Evolutionary conservation across 192 early-diverging fungal genomes (phyloP).

Genomic region (Coemansia sp.): DNA sequence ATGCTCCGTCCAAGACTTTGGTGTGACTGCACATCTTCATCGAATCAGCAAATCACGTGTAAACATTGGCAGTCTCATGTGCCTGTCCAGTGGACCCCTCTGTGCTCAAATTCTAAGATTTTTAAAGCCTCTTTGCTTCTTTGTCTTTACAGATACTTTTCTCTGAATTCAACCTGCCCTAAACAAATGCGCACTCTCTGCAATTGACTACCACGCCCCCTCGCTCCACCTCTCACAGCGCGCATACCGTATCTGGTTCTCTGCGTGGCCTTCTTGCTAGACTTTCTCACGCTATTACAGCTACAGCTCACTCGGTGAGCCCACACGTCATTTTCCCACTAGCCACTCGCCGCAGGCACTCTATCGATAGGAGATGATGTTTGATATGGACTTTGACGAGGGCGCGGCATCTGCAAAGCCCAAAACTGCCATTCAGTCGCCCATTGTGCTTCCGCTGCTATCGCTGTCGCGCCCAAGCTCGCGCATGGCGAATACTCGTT

Average conservation of each 20-base stretch:
- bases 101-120: not conserved
- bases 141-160: not conserved
- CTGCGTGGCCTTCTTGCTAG: constrained; percentile 17
- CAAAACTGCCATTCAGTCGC: constrained; percentile 11
- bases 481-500: constrained; percentile 23
- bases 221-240: not conserved
- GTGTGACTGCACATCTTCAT: not conserved
- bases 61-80: not conserved
- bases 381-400: constrained; percentile 50
- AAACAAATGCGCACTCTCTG: constrained; percentile 17
- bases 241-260: constrained; percentile 3
- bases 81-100: too few species aligned
- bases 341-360: not conserved
- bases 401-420: constrained; percentile 1
- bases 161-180: not conserved
- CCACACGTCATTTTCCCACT: not conserved
- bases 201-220: constrained; percentile 44
- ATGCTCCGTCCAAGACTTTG: not conserved
- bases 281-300: constrained; percentile 24
- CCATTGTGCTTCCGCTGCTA: constrained; percentile 33
- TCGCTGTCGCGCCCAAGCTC: constrained; percentile 38
- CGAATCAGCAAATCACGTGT: constrained; percentile 1
- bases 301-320: constrained; percentile 21
- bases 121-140: not conserved
- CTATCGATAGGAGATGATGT: constrained; percentile 31